Evolutionary conservation across 2,329 filamentous ascomycete genomes (phyloP).

Genomic region (Cyphellophora attinorum): DNA sequence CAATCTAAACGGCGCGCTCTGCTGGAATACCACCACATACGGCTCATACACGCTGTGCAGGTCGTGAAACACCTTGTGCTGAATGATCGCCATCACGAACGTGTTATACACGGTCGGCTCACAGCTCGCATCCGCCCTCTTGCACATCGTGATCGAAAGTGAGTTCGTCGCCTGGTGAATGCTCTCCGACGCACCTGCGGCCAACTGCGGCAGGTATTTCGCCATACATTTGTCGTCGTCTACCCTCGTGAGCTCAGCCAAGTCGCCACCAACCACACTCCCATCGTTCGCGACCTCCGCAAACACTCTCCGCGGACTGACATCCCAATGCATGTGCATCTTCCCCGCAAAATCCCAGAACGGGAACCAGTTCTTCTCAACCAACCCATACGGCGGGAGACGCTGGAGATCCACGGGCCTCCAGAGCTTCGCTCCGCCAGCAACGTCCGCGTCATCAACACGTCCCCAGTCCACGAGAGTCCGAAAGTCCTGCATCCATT

Average conservation of each 20-base stretch:
- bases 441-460: conserved; percentile 36
- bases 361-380: conserved; percentile 56
- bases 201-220: conserved; percentile 34
- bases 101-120: conserved; percentile 37
- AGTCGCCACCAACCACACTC: conserved; percentile 36
- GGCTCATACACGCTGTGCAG: conserved; percentile 27
- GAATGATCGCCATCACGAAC: conserved; percentile 45
- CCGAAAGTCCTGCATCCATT: conserved; percentile 47
- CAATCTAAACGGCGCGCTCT: conserved; percentile 8
- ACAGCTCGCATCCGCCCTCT: conserved; percentile 37
- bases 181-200: conserved; percentile 27
- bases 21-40: conserved; percentile 13
- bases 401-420: conserved; percentile 32
- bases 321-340: conserved; percentile 46
- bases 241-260: conserved; percentile 27
- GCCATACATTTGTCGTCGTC: conserved; percentile 38
- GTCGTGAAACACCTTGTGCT: conserved; percentile 41
- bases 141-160: conserved; percentile 45
- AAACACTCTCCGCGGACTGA: conserved; percentile 41
- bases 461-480: conserved; percentile 36
- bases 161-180: conserved; percentile 54
- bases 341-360: conserved; percentile 46
- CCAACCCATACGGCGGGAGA: conserved; percentile 30
- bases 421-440: conserved; percentile 45
- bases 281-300: conserved; percentile 36